phyloP scores from a whole-genome alignment of 2,329 filamentous ascomycete genomes.

The Thermothelomyces thermophilus region DNA sequence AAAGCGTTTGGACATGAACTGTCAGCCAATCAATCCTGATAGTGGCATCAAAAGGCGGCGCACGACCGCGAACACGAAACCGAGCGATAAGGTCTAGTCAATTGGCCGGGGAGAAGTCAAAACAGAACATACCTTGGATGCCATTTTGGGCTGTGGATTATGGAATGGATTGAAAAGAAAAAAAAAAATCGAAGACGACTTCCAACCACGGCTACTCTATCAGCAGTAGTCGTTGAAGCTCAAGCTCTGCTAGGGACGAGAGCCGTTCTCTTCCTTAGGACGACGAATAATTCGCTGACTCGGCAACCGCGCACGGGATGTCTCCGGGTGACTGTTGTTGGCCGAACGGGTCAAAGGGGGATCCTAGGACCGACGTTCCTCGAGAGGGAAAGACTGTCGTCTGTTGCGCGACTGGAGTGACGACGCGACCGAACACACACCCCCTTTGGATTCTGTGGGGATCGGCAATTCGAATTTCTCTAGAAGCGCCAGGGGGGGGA shows the following conservation, averaged over 20 bases:
- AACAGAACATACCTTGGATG: slow-evolving; percentile 22
- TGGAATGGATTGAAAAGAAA: slow-evolving; percentile 3
- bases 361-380: slow-evolving; percentile 6
- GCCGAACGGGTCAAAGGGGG: slow-evolving; percentile 9
- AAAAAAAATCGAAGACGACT: background rate
- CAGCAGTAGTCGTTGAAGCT: slow-evolving; percentile 4
- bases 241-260: background rate
- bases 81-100: background rate
- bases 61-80: background rate
- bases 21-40: slow-evolving; percentile 12
- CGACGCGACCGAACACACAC: slow-evolving; percentile 1
- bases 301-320: slow-evolving; percentile 8
- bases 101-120: background rate
- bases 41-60: background rate
- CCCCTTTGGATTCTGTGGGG: slow-evolving; percentile 14
- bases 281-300: slow-evolving; percentile 12
- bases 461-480: slow-evolving; percentile 19
- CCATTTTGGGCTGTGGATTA: slow-evolving; percentile 14
- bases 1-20: background rate
- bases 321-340: slow-evolving; percentile 11
- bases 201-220: background rate
- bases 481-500: slow-evolving; percentile 1
- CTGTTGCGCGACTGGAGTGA: background rate
- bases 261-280: slow-evolving; percentile 7
- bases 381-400: slow-evolving; percentile 1